These are phyloP conservation scores for Euphorbia tirucalli DNA, from an alignment of 345 rosid genomes.

Conservation along the genomic window DNA sequence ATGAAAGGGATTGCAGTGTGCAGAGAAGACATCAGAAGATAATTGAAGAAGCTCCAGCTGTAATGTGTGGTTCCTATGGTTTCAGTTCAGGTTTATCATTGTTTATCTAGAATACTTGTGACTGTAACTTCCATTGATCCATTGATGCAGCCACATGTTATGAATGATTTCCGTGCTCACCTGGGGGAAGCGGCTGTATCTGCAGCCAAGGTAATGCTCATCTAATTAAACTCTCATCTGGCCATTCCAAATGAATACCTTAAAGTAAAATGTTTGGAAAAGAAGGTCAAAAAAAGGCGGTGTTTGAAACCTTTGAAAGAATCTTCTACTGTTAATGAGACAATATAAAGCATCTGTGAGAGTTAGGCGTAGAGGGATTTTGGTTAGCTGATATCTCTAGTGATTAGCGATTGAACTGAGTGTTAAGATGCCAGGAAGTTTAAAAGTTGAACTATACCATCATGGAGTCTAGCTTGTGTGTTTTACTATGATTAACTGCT, in stretches of 20 bases:
- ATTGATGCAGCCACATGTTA: constrained; percentile 76
- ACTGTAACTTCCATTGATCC: constrained; percentile 25
- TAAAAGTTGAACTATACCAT: neutral
- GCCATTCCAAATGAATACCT: neutral
- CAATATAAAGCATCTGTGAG: neutral
- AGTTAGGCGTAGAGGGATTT: neutral
- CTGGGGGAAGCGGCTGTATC: constrained; percentile 90
- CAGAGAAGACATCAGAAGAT: constrained; percentile 98
- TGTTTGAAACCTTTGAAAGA: neutral
- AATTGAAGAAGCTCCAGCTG: constrained; percentile 99
- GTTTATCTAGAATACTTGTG: constrained; percentile 24
- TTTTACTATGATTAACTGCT: neutral
- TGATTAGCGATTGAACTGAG: neutral
- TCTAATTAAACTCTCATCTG: constrained; percentile 14
- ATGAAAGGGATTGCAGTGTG: constrained; percentile 93
- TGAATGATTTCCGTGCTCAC: constrained; percentile 56
- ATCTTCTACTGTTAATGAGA: neutral
- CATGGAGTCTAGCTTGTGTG: neutral
- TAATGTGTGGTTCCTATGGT: constrained; percentile 39
- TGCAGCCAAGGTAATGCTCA: constrained; percentile 72
- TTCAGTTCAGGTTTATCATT: constrained; percentile 26
- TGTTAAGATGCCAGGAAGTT: neutral
- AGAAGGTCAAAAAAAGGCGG: neutral
- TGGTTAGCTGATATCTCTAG: neutral
- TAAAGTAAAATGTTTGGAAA: neutral